phyloP scores from a whole-genome alignment of 108 stramenopile genomes.

The Nitzschia putrida region DNA sequence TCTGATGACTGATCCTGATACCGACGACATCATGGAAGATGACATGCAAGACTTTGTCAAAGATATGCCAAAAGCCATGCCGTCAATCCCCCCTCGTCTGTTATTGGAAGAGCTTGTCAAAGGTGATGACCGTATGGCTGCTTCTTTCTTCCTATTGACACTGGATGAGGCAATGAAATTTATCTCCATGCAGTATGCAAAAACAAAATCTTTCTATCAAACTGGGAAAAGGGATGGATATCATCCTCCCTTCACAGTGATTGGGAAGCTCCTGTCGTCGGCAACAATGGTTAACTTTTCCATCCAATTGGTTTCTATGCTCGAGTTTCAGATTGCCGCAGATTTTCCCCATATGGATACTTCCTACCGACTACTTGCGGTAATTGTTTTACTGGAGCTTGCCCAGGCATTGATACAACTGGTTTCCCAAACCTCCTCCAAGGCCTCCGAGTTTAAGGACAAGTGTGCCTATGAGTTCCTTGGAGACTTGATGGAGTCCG shows the following conservation, averaged over 20 bases:
- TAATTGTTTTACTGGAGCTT: constrained; percentile 43
- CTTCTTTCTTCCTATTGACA: constrained; percentile 40
- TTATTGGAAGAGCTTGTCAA: constrained; percentile 38
- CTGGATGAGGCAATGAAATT: constrained; percentile 38
- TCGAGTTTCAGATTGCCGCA: constrained; percentile 41
- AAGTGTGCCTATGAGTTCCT: constrained; percentile 39
- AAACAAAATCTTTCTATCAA: background rate
- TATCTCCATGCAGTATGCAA: constrained; percentile 25
- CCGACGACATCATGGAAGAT: constrained; percentile 37
- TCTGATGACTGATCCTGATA: constrained; percentile 8
- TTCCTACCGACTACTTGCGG: constrained; percentile 40
- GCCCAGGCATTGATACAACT: constrained; percentile 27
- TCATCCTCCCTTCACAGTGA: constrained; percentile 15
- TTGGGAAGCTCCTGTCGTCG: constrained; percentile 42
- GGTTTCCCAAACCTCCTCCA: constrained; percentile 22
- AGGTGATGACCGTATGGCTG: constrained; percentile 45
- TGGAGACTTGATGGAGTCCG: constrained; percentile 52
- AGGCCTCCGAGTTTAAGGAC: constrained; percentile 8
- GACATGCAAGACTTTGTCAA: constrained; percentile 5
- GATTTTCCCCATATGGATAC: constrained; percentile 50
- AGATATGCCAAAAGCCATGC: too few relatives aligned
- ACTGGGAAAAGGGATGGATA: background rate
- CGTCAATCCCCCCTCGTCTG: background rate
- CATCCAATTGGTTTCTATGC: constrained; percentile 45
- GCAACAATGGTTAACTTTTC: constrained; percentile 33